These are phyloP conservation scores for Labyrinthula sp. DNA, from an alignment of 352 stramenopile species.

Conservation along the genomic window DNA sequence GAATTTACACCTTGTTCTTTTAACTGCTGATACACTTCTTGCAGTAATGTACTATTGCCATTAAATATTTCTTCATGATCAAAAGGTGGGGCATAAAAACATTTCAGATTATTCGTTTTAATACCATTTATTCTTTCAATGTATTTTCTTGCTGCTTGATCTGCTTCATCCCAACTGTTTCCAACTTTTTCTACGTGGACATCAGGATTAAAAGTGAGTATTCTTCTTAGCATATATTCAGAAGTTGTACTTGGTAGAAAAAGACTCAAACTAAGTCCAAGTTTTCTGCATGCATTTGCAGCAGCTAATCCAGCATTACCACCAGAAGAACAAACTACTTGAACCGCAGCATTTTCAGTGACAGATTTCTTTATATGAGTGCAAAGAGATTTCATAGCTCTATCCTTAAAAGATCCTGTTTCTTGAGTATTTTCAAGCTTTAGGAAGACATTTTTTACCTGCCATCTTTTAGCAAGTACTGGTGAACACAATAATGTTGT, in stretches of 20 bases:
- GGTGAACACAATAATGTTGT: conserved; percentile 44
- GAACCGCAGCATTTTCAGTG: conserved; percentile 26
- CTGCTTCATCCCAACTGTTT: conserved; percentile 51
- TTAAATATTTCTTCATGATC: conserved; percentile 52
- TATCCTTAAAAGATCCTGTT: conserved; percentile 55
- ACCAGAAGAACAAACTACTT: conserved; percentile 44
- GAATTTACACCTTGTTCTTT: conserved; percentile 13
- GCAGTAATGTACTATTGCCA: conserved; percentile 49
- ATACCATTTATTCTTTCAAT: no score
- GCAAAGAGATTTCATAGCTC: conserved; percentile 48
- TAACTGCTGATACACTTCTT: conserved; percentile 43
- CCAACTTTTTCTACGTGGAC: conserved; percentile 46
- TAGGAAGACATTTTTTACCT: conserved; percentile 41
- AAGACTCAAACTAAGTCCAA: conserved; percentile 43
- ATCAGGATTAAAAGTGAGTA: no score
- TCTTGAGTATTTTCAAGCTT: conserved; percentile 53
- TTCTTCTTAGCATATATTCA: conserved; percentile 43
- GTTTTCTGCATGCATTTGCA: conserved; percentile 37
- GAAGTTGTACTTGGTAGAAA: conserved; percentile 53
- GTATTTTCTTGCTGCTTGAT: conserved; percentile 39
- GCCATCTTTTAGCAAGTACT: conserved; percentile 34
- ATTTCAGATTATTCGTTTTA: conserved; percentile 29
- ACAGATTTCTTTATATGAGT: conserved; percentile 30
- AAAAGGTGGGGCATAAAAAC: conserved; percentile 47
- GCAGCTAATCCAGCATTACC: conserved; percentile 53